Evolutionary conservation across 2,329 filamentous ascomycete species (phyloP).

Genomic region (Fusarium ambrosium): DNA sequence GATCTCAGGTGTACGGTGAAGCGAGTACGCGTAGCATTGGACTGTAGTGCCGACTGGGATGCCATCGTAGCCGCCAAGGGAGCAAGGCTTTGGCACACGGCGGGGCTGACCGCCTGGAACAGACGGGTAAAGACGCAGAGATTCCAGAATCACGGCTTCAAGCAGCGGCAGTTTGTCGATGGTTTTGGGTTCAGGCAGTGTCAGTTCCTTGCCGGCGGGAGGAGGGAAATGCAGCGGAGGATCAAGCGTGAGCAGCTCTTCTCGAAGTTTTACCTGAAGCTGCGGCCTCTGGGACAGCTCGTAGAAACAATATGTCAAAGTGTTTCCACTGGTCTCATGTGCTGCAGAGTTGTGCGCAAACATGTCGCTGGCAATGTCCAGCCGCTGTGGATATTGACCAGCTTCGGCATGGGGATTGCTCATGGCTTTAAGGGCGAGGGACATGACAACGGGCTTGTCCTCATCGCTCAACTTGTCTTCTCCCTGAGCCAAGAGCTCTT

Average conservation of each 20-base stretch:
- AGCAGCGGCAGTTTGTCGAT: background rate
- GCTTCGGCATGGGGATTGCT: conserved; percentile 1
- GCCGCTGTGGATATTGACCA: background rate
- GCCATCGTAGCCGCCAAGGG: background rate
- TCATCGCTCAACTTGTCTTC: background rate
- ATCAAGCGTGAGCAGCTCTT: background rate
- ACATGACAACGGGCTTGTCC: conserved; percentile 14
- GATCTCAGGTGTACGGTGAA: background rate
- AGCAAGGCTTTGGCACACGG: conserved; percentile 1
- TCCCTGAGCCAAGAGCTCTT: conserved; percentile 5
- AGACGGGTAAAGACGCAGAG: conserved; percentile 3
- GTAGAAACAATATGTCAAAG: conserved; percentile 1
- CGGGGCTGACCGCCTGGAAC: conserved; percentile 2
- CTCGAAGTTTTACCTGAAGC: background rate
- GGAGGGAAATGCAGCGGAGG: background rate
- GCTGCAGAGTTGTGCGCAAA: conserved; percentile 16
- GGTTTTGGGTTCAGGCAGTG: background rate
- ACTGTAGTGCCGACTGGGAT: conserved; percentile 1
- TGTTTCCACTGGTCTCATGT: conserved; percentile 14
- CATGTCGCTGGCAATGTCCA: conserved; percentile 21
- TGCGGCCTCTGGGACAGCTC: background rate
- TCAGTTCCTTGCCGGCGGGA: background rate
- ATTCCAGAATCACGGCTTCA: conserved; percentile 3
- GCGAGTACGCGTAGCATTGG: conserved; percentile 3
- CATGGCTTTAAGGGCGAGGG: conserved; percentile 5